Evolutionary conservation across 768 basidiomycete species (phyloP).

Genomic region (Leccinum barrowsii): DNA sequence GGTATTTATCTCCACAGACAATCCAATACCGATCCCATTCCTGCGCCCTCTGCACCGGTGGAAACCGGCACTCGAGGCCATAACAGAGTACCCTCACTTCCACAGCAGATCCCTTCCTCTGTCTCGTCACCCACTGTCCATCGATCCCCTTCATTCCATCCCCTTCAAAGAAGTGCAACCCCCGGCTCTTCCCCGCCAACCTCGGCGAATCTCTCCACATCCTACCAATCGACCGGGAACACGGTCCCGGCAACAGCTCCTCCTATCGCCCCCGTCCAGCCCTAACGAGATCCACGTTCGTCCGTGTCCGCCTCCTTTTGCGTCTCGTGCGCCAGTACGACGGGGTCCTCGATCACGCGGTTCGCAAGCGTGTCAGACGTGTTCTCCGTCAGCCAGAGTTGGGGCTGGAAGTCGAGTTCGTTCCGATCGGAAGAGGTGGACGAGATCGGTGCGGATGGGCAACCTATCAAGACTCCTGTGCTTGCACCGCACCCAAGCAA

Average conservation of each 20-base stretch:
- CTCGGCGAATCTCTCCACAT: constrained; percentile 14
- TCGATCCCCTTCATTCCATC: constrained; percentile 45
- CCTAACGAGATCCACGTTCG: constrained; percentile 73
- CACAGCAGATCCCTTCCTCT: constrained; percentile 29
- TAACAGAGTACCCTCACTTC: constrained; percentile 30
- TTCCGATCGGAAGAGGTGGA: constrained; percentile 50
- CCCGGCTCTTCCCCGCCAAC: constrained; percentile 32
- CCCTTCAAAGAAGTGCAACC: constrained; percentile 42
- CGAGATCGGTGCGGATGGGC: constrained; percentile 34
- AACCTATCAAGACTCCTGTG: constrained; percentile 29
- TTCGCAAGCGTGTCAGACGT: constrained; percentile 85
- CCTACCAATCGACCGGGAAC: constrained; percentile 22
- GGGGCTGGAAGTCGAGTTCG: constrained; percentile 86
- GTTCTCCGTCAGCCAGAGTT: constrained; percentile 82
- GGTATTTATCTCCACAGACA: constrained; percentile 90
- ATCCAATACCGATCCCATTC: constrained; percentile 73
- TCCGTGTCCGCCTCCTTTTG: constrained; percentile 78
- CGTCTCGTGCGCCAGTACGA: constrained; percentile 76
- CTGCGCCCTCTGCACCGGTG: constrained; percentile 59
- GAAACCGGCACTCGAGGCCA: constrained; percentile 27
- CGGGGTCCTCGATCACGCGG: constrained; percentile 76
- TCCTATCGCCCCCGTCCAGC: constrained; percentile 52
- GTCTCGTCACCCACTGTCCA: constrained; percentile 30
- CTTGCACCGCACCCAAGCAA: constrained; percentile 36
- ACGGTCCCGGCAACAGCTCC: constrained; percentile 41